phyloP scores from a whole-genome alignment of 257 asterid genomes.

The Jacaranda copaia region DNA sequence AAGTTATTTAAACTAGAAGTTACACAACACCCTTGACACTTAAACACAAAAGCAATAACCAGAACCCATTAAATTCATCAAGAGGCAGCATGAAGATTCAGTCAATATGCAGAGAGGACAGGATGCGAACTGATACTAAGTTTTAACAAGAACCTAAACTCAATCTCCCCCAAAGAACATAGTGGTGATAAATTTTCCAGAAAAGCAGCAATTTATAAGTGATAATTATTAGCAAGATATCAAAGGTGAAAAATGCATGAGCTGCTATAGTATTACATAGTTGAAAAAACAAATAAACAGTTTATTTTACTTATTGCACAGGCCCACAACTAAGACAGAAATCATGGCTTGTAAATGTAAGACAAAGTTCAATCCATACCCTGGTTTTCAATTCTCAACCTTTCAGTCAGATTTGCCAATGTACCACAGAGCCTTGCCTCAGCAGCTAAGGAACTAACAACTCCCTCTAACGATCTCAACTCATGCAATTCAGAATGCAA shows the following conservation, averaged over 20 bases:
- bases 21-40: too few species aligned
- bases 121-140: too few species aligned
- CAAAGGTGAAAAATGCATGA: background rate
- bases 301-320: background rate
- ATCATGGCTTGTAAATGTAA: background rate
- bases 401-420: slow-evolving; percentile 61
- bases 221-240: slow-evolving; percentile 1
- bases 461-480: slow-evolving; percentile 62
- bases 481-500: slow-evolving; percentile 71
- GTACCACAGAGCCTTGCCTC: slow-evolving; percentile 77
- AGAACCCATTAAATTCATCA: background rate
- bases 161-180: too few species aligned
- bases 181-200: background rate
- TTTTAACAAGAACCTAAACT: too few species aligned
- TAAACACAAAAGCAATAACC: too few species aligned
- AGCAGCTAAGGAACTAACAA: slow-evolving; percentile 66
- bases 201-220: background rate
- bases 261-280: too few species aligned
- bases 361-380: slow-evolving; percentile 47
- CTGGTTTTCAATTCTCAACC: slow-evolving; percentile 43
- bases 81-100: slow-evolving; percentile 8
- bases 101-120: background rate
- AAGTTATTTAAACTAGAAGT: too few species aligned
- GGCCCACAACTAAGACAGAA: slow-evolving; percentile 16
- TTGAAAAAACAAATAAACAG: slow-evolving; percentile 1